Evolutionary conservation across 2,329 filamentous ascomycete species (phyloP), one percentile per base, ranked within the genome.

Genomic region (Epicoccum nigrum): DNA sequence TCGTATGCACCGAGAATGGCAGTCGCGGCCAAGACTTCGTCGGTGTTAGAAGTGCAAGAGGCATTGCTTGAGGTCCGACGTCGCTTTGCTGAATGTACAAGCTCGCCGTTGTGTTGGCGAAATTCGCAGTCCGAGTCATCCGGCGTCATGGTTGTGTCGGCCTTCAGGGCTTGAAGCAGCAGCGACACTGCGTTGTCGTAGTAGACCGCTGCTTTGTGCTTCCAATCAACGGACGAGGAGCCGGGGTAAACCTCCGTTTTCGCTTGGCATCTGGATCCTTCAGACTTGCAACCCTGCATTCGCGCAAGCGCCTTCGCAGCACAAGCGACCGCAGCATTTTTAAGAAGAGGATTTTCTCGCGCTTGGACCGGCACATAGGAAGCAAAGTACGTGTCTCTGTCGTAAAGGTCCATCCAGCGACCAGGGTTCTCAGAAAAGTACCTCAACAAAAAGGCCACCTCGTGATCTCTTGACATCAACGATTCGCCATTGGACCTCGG

Each of bases 1-100:
- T 88, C 86, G 63, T 87, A 88, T 0, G 86, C 82, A 51, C 84
- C 87, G 1, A 89, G 70, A 12, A 88, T 87, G 0, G 85, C 84
- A 2, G 85, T 85, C 2, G 86, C 84, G 7, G 85, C 84, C 17
- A 87, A 76, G 3, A 87, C 77, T 51, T 88, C 84, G 57, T 87
- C 84, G 4, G 79, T 76, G 55, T 78, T 79, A 40, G 76, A 76
- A 28, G 74, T 64, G 35, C 57, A 62, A 4, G 59, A 62, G 28
- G 74, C 54, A 59, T 64, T 76, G 61, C 69, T 80, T 60, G 68
- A 77, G 54, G 67, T 61, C 16, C 78, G 74, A 25, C 76, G 77
- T 51, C 78, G 73, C 40, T 76, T 76, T 28, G 60, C 64, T 31
- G 55, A 47, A 15, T 53, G 62, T 8, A 54, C 54, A 13, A 64